These are phyloP conservation scores for Corymbia citriodora DNA, from an alignment of 441 rosid species.

Conservation along the genomic window DNA sequence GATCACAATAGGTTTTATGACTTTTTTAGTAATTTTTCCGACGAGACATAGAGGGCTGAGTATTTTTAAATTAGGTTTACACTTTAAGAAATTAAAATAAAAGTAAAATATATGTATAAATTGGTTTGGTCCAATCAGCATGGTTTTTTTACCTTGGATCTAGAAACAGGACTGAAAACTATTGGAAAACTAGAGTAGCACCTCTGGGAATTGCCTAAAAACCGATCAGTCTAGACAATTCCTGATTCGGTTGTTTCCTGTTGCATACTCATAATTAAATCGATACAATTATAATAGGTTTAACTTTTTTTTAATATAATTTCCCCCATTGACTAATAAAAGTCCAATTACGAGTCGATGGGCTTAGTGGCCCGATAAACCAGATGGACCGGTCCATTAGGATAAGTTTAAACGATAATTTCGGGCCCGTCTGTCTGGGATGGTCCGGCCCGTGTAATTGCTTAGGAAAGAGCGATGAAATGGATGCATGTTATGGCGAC, in stretches of 20 bases:
- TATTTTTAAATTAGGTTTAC: background rate
- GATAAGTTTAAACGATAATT: background rate
- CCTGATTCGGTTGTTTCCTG: background rate
- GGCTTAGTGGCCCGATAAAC: background rate
- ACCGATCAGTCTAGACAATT: rapidly evolving
- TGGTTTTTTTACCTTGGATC: rapidly evolving
- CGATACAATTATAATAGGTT: rapidly evolving
- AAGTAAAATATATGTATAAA: too few species aligned
- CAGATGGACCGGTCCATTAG: background rate
- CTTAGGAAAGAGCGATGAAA: background rate
- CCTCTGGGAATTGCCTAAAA: background rate
- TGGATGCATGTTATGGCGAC: background rate
- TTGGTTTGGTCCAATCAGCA: too few species aligned
- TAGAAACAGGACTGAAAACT: rapidly evolving
- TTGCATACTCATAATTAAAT: too few species aligned
- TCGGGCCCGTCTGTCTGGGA: background rate
- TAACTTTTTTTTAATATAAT: too few species aligned
- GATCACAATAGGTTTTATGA: too few species aligned
- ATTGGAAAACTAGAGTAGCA: background rate
- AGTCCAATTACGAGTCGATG: background rate
- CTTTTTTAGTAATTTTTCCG: rapidly evolving
- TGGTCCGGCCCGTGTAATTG: background rate
- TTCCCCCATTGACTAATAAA: background rate
- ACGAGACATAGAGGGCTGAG: rapidly evolving
- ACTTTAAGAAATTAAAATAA: background rate